A percentile compares a stretch with the other conserved stretches of the same genome.
phyloP scores from a whole-genome alignment of 768 basidiomycete species.

The Filobasidium floriforme region DNA sequence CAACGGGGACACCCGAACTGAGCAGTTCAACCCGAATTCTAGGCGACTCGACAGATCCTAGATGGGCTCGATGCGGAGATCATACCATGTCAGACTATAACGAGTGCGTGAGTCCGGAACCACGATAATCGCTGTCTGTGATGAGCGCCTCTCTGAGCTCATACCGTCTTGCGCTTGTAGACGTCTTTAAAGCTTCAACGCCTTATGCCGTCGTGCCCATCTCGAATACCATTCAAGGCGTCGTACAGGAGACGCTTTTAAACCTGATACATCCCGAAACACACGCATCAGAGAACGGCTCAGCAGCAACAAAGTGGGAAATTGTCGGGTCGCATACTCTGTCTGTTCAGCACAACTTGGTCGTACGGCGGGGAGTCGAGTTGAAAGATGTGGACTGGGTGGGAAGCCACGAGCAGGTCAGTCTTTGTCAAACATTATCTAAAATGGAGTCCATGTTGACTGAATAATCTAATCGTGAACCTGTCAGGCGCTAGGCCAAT shows the following conservation, averaged over 20 bases:
- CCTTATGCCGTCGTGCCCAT: constrained; percentile 38
- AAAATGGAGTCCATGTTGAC: too few relatives aligned
- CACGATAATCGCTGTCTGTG: background rate
- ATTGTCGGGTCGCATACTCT: constrained; percentile 32
- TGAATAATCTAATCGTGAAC: background rate
- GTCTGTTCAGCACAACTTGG: constrained; percentile 35
- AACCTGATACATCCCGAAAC: constrained; percentile 17
- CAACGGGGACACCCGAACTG: too few relatives aligned
- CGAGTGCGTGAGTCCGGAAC: constrained; percentile 23
- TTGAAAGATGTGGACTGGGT: constrained; percentile 37
- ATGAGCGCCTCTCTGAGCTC: too few relatives aligned
- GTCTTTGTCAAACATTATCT: background rate
- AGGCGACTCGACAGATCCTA: background rate
- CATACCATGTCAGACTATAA: constrained; percentile 31
- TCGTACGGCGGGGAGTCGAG: constrained; percentile 28
- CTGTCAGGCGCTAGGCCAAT: constrained; percentile 42
- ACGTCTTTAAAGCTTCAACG: constrained; percentile 23
- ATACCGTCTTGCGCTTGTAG: constrained; percentile 15
- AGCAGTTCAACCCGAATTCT: background rate
- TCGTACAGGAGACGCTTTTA: constrained; percentile 37
- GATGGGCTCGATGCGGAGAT: constrained; percentile 12
- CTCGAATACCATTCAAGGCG: constrained; percentile 41
- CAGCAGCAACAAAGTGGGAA: constrained; percentile 3
- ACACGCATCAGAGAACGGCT: background rate
- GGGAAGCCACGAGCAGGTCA: constrained; percentile 43